These are phyloP conservation scores for Cyphellophora attinorum DNA, from an alignment of 2,329 filamentous ascomycete genomes.

Conservation along the genomic window DNA sequence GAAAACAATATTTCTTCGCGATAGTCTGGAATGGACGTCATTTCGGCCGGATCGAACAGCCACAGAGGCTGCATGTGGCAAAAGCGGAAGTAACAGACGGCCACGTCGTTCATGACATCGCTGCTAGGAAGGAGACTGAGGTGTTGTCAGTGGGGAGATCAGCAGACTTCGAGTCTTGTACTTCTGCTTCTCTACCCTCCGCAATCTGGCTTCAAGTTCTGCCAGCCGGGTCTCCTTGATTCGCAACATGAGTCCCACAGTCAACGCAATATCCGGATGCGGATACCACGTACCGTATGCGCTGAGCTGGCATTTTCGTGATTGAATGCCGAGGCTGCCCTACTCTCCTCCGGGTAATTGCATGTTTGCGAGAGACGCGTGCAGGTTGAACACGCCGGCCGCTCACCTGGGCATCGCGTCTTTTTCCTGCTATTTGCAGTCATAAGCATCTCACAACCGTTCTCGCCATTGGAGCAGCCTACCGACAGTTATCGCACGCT, in stretches of 20 bases:
- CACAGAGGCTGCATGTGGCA: conserved; percentile 29
- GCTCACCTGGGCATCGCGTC: conserved; percentile 18
- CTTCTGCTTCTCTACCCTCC: too few species aligned
- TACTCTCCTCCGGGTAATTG: conserved; percentile 10
- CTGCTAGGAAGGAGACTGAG: too few species aligned
- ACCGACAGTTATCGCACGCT: conserved; percentile 9
- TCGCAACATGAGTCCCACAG: too few species aligned
- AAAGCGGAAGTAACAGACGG: conserved; percentile 26
- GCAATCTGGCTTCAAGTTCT: too few species aligned
- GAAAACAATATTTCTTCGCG: conserved; percentile 26
- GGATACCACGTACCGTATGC: too few species aligned
- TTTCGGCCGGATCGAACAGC: conserved; percentile 26
- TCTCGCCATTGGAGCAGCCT: not conserved
- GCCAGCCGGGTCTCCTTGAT: too few species aligned
- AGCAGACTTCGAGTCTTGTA: too few species aligned
- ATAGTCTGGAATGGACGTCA: conserved; percentile 20
- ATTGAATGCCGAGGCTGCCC: conserved; percentile 17
- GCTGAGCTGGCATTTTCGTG: too few species aligned
- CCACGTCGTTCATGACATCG: conserved; percentile 19
- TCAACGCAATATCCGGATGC: too few species aligned
- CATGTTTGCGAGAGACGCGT: conserved; percentile 14
- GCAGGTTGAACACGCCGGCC: conserved; percentile 17
- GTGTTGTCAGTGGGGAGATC: too few species aligned
- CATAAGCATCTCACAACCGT: not conserved
- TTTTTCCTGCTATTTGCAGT: conserved; percentile 16